Evolutionary conservation across 139 green algal species (phyloP).

Genomic region (Eudorina sp.): DNA sequence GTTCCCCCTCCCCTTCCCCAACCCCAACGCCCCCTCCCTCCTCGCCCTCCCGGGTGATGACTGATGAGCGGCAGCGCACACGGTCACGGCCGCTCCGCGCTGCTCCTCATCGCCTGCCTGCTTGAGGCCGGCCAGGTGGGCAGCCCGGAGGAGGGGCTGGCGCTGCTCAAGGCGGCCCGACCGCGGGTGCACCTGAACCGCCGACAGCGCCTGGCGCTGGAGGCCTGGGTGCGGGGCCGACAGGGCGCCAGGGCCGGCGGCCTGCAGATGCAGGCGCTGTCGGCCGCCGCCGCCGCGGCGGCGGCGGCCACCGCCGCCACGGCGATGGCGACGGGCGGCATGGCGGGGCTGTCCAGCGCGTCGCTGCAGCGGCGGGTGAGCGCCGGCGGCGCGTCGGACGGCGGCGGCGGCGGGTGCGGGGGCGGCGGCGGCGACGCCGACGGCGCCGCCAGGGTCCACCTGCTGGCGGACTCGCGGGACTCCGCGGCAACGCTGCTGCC

Average conservation of each 20-base stretch:
- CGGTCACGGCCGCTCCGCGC: conserved; percentile 71
- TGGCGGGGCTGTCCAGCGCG: neutral
- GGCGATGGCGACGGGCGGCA: neutral
- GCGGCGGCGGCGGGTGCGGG: neutral
- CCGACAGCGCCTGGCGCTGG: conserved; percentile 36
- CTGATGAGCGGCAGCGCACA: conserved; percentile 69
- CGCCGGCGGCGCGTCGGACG: neutral
- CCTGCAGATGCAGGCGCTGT: conserved; percentile 38
- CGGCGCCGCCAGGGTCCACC: neutral
- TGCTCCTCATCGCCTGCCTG: conserved; percentile 63
- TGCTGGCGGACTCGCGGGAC: conserved; percentile 8
- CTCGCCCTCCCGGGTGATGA: neutral
- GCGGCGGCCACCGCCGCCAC: neutral
- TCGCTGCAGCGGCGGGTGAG: neutral
- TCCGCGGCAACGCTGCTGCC: neutral
- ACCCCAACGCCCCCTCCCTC: neutral
- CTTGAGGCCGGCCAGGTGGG: conserved; percentile 26
- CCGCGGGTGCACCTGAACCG: conserved; percentile 33
- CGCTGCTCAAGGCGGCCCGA: conserved; percentile 45
- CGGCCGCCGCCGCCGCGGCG: neutral
- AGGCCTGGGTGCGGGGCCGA: conserved; percentile 19
- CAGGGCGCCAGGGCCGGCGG: neutral
- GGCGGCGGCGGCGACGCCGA: neutral
- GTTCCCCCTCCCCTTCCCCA: neutral
- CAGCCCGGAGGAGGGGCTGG: conserved; percentile 40